phyloP scores from a whole-genome alignment of 1,284 basidiomycete species.

The Austropuccinia psidii region DNA sequence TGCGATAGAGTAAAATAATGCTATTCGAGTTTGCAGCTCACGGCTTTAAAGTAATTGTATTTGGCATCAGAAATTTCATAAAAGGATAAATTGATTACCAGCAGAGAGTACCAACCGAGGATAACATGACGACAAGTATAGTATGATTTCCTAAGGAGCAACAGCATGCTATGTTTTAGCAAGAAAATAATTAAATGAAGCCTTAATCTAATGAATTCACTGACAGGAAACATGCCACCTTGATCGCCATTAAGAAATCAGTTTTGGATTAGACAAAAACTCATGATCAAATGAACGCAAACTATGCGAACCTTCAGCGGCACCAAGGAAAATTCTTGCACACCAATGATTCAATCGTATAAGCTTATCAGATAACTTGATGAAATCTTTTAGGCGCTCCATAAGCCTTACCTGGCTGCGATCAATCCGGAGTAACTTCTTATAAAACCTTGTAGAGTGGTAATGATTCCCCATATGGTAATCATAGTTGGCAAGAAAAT shows the following conservation, averaged over 20 bases:
- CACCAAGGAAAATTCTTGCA: constrained; percentile 29
- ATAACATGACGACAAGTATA: constrained; percentile 31
- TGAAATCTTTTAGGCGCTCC: neutral
- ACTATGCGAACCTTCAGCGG: constrained; percentile 16
- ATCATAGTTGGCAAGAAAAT: constrained; percentile 41
- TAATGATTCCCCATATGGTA: constrained; percentile 41
- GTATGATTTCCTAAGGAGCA: constrained; percentile 5
- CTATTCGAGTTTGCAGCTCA: constrained; percentile 33
- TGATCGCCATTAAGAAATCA: neutral
- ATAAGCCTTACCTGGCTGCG: constrained; percentile 1
- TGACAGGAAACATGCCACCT: constrained; percentile 37
- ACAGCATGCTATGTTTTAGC: neutral
- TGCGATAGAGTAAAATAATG: constrained; percentile 24
- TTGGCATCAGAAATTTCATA: neutral
- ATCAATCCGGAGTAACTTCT: constrained; percentile 24
- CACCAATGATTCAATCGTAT: neutral
- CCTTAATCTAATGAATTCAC: neutral
- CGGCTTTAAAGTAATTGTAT: neutral
- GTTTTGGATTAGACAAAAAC: neutral
- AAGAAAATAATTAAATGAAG: too few relatives aligned
- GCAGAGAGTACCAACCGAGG: constrained; percentile 3
- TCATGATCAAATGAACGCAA: neutral
- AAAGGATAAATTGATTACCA: neutral
- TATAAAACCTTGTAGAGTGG: constrained; percentile 36
- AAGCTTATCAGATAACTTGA: neutral